phyloP scores from a whole-genome alignment of 2,329 filamentous ascomycete species.

The Davidsoniella neocaledoniae region DNA sequence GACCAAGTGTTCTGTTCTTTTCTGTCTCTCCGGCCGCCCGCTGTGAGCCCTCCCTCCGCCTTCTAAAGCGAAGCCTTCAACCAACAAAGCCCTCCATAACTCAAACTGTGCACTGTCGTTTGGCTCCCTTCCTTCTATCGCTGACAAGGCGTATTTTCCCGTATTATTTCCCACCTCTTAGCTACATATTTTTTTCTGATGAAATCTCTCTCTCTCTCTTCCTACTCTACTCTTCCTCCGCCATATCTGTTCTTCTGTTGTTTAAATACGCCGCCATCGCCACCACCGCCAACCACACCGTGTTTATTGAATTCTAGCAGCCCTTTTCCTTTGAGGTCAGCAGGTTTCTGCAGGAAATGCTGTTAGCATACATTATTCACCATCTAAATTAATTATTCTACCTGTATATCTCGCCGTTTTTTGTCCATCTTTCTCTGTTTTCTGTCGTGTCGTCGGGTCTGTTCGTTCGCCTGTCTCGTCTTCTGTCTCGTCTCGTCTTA shows the following conservation, averaged over 20 bases:
- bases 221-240: neutral
- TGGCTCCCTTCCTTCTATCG: too few relatives aligned
- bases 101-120: too few relatives aligned
- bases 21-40: too few relatives aligned
- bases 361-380: neutral
- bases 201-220: neutral
- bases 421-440: neutral
- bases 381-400: neutral
- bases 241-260: neutral
- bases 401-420: neutral
- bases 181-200: neutral
- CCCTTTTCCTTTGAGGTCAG: constrained; percentile 59
- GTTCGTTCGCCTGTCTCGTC: constrained; percentile 9
- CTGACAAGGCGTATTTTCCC: too few relatives aligned
- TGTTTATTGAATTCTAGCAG: constrained; percentile 15
- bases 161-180: too few relatives aligned
- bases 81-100: too few relatives aligned
- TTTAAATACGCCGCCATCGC: too few relatives aligned
- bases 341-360: constrained; percentile 61
- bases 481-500: constrained; percentile 13
- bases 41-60: too few relatives aligned
- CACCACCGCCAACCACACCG: too few relatives aligned
- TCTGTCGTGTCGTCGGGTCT: neutral
- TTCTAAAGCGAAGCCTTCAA: too few relatives aligned
- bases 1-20: too few relatives aligned